Base-by-base conservation (phyloP, 202 grass and related monocot species). In the Schoenoplectus tabernaemontani region DNA sequence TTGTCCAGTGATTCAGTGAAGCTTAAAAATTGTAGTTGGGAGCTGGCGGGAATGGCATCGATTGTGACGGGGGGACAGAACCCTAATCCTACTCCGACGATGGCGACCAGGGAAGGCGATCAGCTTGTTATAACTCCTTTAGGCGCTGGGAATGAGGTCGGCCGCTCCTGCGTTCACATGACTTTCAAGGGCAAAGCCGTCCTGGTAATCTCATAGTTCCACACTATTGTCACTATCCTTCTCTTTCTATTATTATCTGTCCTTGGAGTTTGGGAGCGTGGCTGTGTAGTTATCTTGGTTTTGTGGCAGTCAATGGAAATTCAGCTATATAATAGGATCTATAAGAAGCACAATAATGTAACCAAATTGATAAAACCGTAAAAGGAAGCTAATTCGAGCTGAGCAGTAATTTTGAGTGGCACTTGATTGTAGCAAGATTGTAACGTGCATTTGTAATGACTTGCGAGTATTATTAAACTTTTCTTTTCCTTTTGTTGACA, bases 101-200 rank as follows among this genome's bases (percentile, higher is more conserved):
- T 85, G 58, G 76, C 51, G 79, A 64, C 12, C 34, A 88, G 86
- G 51, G 96, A 95, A 78, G 91, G 86, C 4, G 95, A 98, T 67
- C 88, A 87, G 71, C 83, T 98, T 63, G 71, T 92, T 16, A 43
- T 95, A 46, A 98, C 83, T 3, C 96, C 96, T 0, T 66, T 98
- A 64, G 96, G 96, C 15, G 96, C 96, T 15, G 96, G 96, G 34
- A 92, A 84, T 69, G 91, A 98, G 82, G 91, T 98, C 20, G 96
- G 91, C 76, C 90, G 96, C 37, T 98, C 96, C 83, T 98, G 96
- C 85, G 92, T 98, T 59, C 85, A 95, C 83, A 95, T 92, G 96
- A 82, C 96, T 82, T 98, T 89, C 85, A 94, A 94, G 82, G 95
- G 91, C 70, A 93, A 93, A 82, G 87, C 72, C 37, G 85, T 98